Conservation (phyloP, 2,329 filamentous ascomycete species). For the Diatrype stigma region DNA sequence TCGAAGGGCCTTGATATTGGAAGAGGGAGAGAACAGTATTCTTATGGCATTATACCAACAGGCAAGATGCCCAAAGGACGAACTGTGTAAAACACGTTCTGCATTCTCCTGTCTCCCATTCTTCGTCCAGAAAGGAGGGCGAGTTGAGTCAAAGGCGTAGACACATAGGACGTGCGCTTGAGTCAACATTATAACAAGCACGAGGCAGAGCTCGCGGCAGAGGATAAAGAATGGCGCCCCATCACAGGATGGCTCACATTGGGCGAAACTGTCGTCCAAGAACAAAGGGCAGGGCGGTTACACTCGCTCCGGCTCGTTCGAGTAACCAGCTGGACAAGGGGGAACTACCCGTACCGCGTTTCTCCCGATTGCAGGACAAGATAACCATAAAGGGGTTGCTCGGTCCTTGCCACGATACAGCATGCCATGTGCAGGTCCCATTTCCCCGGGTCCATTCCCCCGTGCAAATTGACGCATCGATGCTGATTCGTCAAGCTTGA, state of each 20-base stretch:
- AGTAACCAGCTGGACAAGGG: neutral
- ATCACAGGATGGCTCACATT: neutral
- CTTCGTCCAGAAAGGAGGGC: slow-evolving; percentile 12
- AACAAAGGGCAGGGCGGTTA: slow-evolving; percentile 9
- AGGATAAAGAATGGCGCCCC: slow-evolving; percentile 5
- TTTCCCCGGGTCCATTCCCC: neutral
- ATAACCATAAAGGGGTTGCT: neutral
- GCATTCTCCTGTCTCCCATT: slow-evolving; percentile 3
- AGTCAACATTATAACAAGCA: slow-evolving; percentile 5
- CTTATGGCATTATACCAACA: slow-evolving; percentile 16
- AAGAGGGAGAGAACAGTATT: slow-evolving; percentile 2
- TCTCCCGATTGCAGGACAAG: neutral
- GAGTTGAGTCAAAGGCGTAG: slow-evolving; percentile 16
- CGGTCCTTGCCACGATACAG: neutral
- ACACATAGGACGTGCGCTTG: slow-evolving; percentile 1
- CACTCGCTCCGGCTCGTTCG: slow-evolving; percentile 3
- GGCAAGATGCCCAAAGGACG: slow-evolving; percentile 2
- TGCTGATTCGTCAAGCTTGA: neutral
- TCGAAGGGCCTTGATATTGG: slow-evolving; percentile 4
- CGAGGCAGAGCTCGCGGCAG: slow-evolving; percentile 7
- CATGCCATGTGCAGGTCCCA: neutral
- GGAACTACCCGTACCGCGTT: neutral
- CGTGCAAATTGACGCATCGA: neutral
- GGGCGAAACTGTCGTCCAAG: slow-evolving; percentile 3
- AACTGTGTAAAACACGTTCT: slow-evolving; percentile 12